Conservation (phyloP, 1,284 basidiomycete genomes). For the Trametes sp. region DNA sequence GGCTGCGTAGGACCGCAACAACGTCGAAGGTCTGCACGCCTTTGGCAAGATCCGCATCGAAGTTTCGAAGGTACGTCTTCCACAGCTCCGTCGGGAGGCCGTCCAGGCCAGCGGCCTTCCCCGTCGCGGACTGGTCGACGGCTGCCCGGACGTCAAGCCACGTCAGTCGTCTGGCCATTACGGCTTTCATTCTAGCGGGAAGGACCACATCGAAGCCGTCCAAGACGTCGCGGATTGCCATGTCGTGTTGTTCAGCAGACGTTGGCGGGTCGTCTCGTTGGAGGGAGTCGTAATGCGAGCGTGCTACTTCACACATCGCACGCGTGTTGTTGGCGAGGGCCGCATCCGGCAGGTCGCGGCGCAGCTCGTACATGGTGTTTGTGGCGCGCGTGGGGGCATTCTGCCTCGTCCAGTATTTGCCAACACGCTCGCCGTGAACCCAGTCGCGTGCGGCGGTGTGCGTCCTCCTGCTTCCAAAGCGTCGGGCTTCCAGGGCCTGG, state of each 20-base stretch:
- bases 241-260: neutral
- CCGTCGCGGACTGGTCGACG: neutral
- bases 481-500: too few species aligned
- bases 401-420: too few species aligned
- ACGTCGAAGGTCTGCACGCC: neutral
- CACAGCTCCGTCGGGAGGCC: conserved; percentile 1
- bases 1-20: neutral
- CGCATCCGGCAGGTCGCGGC: too few species aligned
- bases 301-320: too few species aligned
- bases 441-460: too few species aligned
- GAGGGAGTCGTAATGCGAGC: too few species aligned
- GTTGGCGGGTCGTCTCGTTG: neutral
- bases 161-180: neutral
- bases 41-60: neutral
- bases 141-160: neutral
- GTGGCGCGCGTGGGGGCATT: too few species aligned
- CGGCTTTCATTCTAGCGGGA: too few species aligned
- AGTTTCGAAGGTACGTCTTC: neutral
- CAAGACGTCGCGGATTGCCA: neutral
- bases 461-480: too few species aligned
- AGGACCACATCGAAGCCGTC: neutral
- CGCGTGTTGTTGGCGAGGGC: too few species aligned
- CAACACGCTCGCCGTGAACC: too few species aligned
- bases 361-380: too few species aligned
- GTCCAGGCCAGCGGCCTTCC: conserved; percentile 9